phyloP scores from a whole-genome alignment of 2,329 filamentous ascomycete species.

The Elsinoe ampelina region DNA sequence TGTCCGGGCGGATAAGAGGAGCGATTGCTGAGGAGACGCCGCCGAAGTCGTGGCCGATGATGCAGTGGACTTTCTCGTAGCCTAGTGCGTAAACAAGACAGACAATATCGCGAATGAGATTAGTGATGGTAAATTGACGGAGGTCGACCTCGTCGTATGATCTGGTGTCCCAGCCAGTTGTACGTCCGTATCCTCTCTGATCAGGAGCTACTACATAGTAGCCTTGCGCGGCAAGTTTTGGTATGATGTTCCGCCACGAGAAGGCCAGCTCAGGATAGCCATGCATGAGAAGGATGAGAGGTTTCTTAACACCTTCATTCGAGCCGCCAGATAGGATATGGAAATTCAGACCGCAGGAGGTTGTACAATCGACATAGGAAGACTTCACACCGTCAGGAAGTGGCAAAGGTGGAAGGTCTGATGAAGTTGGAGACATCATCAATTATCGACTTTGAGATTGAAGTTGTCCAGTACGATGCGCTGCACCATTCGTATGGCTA shows the following conservation, averaged over 20 bases:
- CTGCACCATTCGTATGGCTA: too few relatives aligned
- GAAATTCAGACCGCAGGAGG: slow-evolving; percentile 48
- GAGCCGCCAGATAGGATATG: slow-evolving; percentile 51
- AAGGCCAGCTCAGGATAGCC: slow-evolving; percentile 62
- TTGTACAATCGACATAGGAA: slow-evolving; percentile 46
- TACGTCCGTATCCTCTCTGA: slow-evolving; percentile 59
- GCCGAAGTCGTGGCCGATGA: slow-evolving; percentile 60
- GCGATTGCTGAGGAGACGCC: slow-evolving; percentile 51
- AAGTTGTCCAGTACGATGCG: too few relatives aligned
- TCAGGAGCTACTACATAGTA: slow-evolving; percentile 60
- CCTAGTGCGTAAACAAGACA: slow-evolving; percentile 53
- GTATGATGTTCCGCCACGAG: slow-evolving; percentile 58
- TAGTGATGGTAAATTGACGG: slow-evolving; percentile 47
- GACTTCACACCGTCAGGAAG: slow-evolving; percentile 48
- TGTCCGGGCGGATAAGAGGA: slow-evolving; percentile 53
- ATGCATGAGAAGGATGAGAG: slow-evolving; percentile 54
- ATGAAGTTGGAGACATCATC: background rate
- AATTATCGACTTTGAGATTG: too few relatives aligned
- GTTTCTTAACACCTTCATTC: slow-evolving; percentile 32
- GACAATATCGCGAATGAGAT: slow-evolving; percentile 53
- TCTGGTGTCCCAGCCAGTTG: slow-evolving; percentile 49
- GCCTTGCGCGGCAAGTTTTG: slow-evolving; percentile 47
- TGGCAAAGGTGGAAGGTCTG: slow-evolving; percentile 35
- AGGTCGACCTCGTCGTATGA: slow-evolving; percentile 46
- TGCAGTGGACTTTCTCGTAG: slow-evolving; percentile 47